Conservation (phyloP, 2,329 filamentous ascomycete genomes). For the Fusarium dlaminii region DNA sequence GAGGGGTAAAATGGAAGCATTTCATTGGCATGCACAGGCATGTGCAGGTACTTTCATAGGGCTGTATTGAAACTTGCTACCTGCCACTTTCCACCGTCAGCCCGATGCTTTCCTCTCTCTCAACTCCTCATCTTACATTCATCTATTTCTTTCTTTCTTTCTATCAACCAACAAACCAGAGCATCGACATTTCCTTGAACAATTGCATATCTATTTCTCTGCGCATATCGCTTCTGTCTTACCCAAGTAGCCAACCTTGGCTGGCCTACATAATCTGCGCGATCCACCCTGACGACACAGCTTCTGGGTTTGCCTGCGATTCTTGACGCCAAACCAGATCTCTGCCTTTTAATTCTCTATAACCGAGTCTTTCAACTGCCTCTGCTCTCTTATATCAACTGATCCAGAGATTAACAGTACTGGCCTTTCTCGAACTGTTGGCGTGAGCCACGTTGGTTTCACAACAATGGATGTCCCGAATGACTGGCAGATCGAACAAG, state of each 20-base stretch:
- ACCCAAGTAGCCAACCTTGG: not conserved
- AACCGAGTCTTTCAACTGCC: not conserved
- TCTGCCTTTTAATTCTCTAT: not conserved
- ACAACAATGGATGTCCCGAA: constrained; percentile 10
- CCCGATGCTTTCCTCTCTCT: not conserved
- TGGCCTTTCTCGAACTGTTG: not conserved
- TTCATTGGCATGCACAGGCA: not conserved
- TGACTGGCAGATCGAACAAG: constrained; percentile 7
- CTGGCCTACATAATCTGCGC: not conserved
- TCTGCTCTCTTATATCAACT: not conserved
- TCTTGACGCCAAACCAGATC: not conserved
- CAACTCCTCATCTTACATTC: constrained; percentile 9
- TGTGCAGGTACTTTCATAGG: constrained; percentile 10
- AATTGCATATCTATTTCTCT: not conserved
- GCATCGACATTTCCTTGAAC: not conserved
- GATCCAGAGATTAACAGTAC: not conserved
- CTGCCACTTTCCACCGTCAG: constrained; percentile 12
- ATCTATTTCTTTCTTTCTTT: not conserved
- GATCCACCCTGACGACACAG: not conserved
- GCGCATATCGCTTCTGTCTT: not conserved
- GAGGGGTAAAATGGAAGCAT: not conserved
- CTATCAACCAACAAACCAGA: not conserved
- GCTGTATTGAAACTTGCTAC: not conserved
- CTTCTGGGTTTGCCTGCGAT: not conserved
- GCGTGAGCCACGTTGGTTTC: not conserved